Base-by-base conservation (phyloP, 371 early-diverging fungal genomes). In the Capillidium rhysosporum region DNA sequence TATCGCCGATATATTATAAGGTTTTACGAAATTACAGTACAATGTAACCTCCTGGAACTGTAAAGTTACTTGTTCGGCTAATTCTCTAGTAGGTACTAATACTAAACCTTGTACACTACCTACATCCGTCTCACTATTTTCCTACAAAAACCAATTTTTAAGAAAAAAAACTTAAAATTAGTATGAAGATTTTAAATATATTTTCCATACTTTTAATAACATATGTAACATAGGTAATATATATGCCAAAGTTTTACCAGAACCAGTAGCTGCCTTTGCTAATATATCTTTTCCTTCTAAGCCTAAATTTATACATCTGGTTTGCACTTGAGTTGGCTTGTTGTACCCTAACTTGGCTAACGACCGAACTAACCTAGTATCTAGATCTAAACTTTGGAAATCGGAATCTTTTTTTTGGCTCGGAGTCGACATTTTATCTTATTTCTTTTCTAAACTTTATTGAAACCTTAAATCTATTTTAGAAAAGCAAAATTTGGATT, bases 201-300 rank as follows among this genome's bases (percentile, higher is more conserved):
- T 8, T 24, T 16, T 16, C n/a, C 14, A 51, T 40, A 56, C 78
- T 60, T 78, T 76, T 38, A 97, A 70, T 7, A 94, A 80, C 64
- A 86, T 84, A 66, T 97, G 92, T 39, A 98, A 62, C 12, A 95
- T 73, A 0, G 99, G 98, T 40, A 98, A 64, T 48, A 87, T 76
- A 71, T 96, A 99, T 0, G 98, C 92, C 10, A 89, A 87, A 14
- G 99, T 98, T 67, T 99, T 99, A 56, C 99, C 99, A 56, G 89
- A 89, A 41, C 99, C 99, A 0, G 99, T 99, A 31, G 92, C 71
- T n/a, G 98, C 97, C 54, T 89, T 76, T n/a, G 92, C 96, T 49
- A 98, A 76, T 46, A 98, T 79, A 63, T 97, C 98, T 62, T 91
- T 90, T 21, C 95, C 94, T n/a, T 84, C 67, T 8, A 98, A 68